phyloP scores from a whole-genome alignment of 1,139 yeast genomes.

The Sporopachydermia cereana region DNA sequence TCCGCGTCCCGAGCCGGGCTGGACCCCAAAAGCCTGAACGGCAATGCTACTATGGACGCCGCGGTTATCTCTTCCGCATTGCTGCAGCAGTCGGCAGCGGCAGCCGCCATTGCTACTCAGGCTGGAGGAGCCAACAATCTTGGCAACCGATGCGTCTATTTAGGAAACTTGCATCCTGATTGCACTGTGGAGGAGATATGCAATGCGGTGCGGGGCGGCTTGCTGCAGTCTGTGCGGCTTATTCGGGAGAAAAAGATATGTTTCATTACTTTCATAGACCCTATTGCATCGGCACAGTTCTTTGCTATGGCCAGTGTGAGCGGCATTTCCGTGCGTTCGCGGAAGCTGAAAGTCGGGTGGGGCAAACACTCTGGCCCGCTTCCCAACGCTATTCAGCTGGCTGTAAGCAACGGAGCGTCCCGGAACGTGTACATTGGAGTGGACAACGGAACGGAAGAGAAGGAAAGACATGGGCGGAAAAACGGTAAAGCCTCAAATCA shows the following conservation, averaged over 20 bases:
- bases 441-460: conserved; percentile 20
- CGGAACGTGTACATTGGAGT: conserved; percentile 72
- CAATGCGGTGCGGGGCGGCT: conserved; percentile 76
- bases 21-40: background rate
- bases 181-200: conserved; percentile 75
- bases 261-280: conserved; percentile 68
- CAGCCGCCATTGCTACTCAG: conserved; percentile 61
- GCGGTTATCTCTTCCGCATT: conserved; percentile 36
- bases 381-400: conserved; percentile 61
- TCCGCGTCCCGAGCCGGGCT: background rate
- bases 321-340: conserved; percentile 63
- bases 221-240: conserved; percentile 45
- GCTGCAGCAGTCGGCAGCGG: conserved; percentile 59
- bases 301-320: conserved; percentile 69
- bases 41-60: background rate
- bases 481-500: conserved; percentile 21
- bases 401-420: conserved; percentile 74
- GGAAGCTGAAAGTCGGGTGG: conserved; percentile 75
- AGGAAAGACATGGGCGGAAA: conserved; percentile 19
- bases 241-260: conserved; percentile 75
- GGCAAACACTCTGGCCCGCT: conserved; percentile 74
- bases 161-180: conserved; percentile 66
- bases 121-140: conserved; percentile 63
- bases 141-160: conserved; percentile 69
- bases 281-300: conserved; percentile 74